Evolutionary conservation across 805 yeast species (phyloP).

Genomic region (Pichia heedii): DNA sequence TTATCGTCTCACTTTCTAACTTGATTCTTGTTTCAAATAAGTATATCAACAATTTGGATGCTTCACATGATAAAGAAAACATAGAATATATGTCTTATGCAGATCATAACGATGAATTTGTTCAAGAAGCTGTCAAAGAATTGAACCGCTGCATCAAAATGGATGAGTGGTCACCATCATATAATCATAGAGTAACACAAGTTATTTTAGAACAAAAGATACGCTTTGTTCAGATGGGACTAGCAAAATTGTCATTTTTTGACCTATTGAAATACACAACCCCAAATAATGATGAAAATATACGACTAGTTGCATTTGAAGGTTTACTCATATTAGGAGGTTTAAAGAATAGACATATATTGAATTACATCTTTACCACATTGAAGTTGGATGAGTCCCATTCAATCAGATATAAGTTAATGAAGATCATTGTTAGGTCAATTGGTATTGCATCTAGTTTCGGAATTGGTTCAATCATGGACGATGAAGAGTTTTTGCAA

Average conservation of each 20-base stretch:
- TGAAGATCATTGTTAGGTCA: constrained; percentile 38
- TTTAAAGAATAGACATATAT: constrained; percentile 49
- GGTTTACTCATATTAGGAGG: constrained; percentile 73
- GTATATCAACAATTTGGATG: constrained; percentile 18
- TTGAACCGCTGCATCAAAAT: constrained; percentile 66
- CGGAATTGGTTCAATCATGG: constrained; percentile 49
- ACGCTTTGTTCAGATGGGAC: constrained; percentile 46
- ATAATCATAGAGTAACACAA: constrained; percentile 44
- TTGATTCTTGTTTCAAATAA: constrained; percentile 21
- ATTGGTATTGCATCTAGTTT: constrained; percentile 60
- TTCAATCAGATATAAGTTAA: constrained; percentile 41
- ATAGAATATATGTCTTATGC: constrained; percentile 1
- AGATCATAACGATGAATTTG: constrained; percentile 29
- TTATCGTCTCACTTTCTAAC: constrained; percentile 46
- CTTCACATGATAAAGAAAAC: constrained; percentile 7
- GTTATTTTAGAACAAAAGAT: constrained; percentile 54
- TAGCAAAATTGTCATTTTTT: constrained; percentile 41
- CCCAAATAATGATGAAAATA: constrained; percentile 36
- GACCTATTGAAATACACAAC: constrained; percentile 48
- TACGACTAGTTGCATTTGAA: constrained; percentile 60
- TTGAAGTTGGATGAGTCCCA: constrained; percentile 48
- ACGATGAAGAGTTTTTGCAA: constrained; percentile 51
- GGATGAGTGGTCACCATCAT: constrained; percentile 82
- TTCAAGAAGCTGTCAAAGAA: constrained; percentile 49
- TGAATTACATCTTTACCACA: constrained; percentile 53